A percentile compares a stretch with the other conserved stretches of the same genome.
Evolutionary conservation across 257 asterid species (phyloP).

Genomic region (Voacanga thouarsii): DNA sequence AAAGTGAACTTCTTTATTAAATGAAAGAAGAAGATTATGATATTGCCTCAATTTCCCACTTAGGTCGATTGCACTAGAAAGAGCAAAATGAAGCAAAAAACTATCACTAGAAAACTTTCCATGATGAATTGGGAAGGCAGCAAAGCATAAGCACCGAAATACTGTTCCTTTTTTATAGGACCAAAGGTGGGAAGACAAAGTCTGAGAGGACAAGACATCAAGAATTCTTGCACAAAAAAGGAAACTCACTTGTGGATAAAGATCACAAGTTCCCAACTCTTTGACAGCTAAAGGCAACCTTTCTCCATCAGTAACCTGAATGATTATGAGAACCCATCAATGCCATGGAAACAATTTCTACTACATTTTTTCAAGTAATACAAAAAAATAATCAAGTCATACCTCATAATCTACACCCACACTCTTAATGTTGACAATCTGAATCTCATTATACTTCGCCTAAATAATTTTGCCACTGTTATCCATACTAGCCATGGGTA

Average conservation of each 20-base stretch:
- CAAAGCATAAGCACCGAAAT: too few species aligned
- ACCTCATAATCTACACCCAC: conserved; percentile 89
- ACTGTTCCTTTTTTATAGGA: too few species aligned
- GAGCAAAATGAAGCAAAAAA: too few species aligned
- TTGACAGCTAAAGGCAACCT: conserved; percentile 91
- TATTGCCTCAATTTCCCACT: too few species aligned
- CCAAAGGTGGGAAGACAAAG: background rate
- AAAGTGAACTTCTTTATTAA: too few species aligned
- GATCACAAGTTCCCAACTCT: conserved; percentile 94
- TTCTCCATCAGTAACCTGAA: conserved; percentile 87
- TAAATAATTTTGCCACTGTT: conserved; percentile 88
- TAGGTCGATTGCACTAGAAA: too few species aligned
- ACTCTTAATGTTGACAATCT: conserved; percentile 85
- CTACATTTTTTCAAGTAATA: background rate
- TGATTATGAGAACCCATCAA: background rate
- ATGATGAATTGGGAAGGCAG: too few species aligned
- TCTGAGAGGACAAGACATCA: conserved; percentile 3
- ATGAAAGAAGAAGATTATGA: too few species aligned
- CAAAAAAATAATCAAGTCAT: conserved; percentile 13
- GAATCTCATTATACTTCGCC: conserved; percentile 95
- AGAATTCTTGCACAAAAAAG: too few species aligned
- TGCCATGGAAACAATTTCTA: too few species aligned
- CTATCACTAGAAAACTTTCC: too few species aligned
- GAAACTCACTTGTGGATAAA: conserved; percentile 81
- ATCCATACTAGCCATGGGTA: conserved; percentile 93